Conservation (phyloP, 2,329 filamentous ascomycete species). For the Exserohilum rostratum region DNA sequence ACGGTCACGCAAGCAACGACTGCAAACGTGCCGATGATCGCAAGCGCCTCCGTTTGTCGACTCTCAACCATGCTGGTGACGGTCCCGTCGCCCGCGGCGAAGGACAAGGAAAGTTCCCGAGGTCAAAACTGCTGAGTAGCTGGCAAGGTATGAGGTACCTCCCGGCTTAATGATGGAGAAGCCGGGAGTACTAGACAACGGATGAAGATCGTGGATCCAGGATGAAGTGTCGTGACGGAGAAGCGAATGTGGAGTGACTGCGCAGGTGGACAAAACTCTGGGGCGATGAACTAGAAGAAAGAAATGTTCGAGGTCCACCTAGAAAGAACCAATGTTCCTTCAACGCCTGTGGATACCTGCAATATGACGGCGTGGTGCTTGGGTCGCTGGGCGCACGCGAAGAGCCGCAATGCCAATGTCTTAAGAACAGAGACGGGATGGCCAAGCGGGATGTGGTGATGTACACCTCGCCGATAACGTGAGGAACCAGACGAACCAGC, state of each 20-base stretch:
- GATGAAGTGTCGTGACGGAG: constrained; percentile 1
- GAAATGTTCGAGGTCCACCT: constrained; percentile 1
- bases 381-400: constrained; percentile 3
- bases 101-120: not conserved
- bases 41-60: constrained; percentile 36
- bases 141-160: not conserved
- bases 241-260: constrained; percentile 9
- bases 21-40: constrained; percentile 35
- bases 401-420: not conserved
- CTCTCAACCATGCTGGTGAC: constrained; percentile 30
- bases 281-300: not conserved
- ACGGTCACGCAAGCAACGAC: constrained; percentile 39
- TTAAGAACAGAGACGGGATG: constrained; percentile 1
- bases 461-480: constrained; percentile 4
- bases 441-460: constrained; percentile 7
- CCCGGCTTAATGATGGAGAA: not conserved
- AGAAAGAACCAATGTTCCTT: constrained; percentile 1
- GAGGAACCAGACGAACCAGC: not conserved
- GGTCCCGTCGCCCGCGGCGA: not conserved
- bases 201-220: constrained; percentile 11
- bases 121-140: not conserved
- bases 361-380: not conserved
- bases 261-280: constrained; percentile 1
- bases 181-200: not conserved
- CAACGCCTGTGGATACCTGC: not conserved